A percentile compares a stretch with the other conserved stretches of the same genome.
These are phyloP conservation scores for Metschnikowia santaceciliae DNA, from an alignment of 805 yeast genomes.

Conservation along the genomic window DNA sequence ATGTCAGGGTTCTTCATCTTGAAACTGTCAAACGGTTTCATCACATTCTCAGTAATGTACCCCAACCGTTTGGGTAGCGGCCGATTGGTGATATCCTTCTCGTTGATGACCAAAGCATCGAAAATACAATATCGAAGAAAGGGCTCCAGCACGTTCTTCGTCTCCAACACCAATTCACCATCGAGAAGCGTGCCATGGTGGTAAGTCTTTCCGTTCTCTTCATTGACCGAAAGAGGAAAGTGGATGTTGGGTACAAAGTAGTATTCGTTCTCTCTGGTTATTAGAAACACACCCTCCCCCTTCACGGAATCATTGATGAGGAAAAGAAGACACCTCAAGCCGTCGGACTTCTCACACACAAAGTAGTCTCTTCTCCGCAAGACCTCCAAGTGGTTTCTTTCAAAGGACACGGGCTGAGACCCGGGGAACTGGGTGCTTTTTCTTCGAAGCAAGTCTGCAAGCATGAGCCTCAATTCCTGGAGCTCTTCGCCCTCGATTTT, in stretches of 20 bases:
- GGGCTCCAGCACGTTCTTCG: conserved; percentile 51
- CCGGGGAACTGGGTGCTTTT: conserved; percentile 73
- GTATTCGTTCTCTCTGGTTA: conserved; percentile 86
- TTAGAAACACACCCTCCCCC: conserved; percentile 85
- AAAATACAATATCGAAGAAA: conserved; percentile 75
- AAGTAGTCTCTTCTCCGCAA: conserved; percentile 72
- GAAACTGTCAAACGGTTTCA: conserved; percentile 74
- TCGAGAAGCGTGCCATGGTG: conserved; percentile 90
- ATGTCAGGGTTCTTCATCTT: conserved; percentile 69
- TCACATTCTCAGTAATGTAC: conserved; percentile 75
- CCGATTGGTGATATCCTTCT: conserved; percentile 62
- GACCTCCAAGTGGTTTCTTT: conserved; percentile 63
- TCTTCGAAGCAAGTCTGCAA: conserved; percentile 58
- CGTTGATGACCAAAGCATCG: conserved; percentile 85
- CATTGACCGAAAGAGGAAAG: conserved; percentile 57
- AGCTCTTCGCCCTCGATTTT: conserved; percentile 70
- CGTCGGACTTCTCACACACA: conserved; percentile 96
- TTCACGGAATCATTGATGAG: conserved; percentile 62
- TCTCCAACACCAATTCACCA: conserved; percentile 86
- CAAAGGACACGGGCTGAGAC: conserved; percentile 92
- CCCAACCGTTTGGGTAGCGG: conserved; percentile 81
- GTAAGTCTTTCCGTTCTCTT: conserved; percentile 48
- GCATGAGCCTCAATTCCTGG: conserved; percentile 60
- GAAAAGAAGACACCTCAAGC: conserved; percentile 77
- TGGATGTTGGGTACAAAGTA: conserved; percentile 78